Evolutionary conservation across 441 rosid genomes (phyloP).

Genomic region (Daphne laureola): DNA sequence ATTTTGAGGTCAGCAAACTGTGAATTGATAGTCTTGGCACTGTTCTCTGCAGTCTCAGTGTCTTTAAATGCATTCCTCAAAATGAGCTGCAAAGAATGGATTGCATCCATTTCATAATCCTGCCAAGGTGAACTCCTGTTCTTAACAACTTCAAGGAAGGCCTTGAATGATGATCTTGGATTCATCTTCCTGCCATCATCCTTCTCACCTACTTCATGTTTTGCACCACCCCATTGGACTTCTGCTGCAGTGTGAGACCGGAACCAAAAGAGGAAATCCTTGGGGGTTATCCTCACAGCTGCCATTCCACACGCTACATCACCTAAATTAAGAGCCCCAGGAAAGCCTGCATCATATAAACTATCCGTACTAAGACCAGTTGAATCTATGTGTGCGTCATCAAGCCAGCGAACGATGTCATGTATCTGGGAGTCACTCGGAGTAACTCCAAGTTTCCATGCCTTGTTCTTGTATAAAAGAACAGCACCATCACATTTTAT

Average conservation of each 20-base stretch:
- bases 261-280: conserved; percentile 89
- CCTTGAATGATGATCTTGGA: conserved; percentile 94
- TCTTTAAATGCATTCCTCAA: conserved; percentile 79
- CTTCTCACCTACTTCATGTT: conserved; percentile 68
- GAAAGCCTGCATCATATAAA: conserved; percentile 84
- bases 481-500: conserved; percentile 97
- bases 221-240: conserved; percentile 95
- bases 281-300: conserved; percentile 74
- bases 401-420: conserved; percentile 67
- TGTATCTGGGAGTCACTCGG: conserved; percentile 65
- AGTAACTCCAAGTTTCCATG: conserved; percentile 67
- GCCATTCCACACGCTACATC: conserved; percentile 93
- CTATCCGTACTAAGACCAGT: conserved; percentile 96
- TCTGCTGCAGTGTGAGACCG: conserved; percentile 82
- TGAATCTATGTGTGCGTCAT: conserved; percentile 79
- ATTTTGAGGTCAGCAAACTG: conserved; percentile 69
- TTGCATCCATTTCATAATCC: conserved; percentile 97
- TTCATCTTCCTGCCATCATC: conserved; percentile 91
- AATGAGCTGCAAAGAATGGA: conserved; percentile 91
- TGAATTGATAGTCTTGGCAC: conserved; percentile 42
- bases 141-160: conserved; percentile 86
- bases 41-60: conserved; percentile 33
- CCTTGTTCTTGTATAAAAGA: conserved; percentile 56
- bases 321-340: conserved; percentile 57
- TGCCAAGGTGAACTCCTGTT: conserved; percentile 90